These are phyloP conservation scores for Krasilnikovozyma curviuscula DNA, from an alignment of 768 basidiomycete genomes.

Conservation along the genomic window DNA sequence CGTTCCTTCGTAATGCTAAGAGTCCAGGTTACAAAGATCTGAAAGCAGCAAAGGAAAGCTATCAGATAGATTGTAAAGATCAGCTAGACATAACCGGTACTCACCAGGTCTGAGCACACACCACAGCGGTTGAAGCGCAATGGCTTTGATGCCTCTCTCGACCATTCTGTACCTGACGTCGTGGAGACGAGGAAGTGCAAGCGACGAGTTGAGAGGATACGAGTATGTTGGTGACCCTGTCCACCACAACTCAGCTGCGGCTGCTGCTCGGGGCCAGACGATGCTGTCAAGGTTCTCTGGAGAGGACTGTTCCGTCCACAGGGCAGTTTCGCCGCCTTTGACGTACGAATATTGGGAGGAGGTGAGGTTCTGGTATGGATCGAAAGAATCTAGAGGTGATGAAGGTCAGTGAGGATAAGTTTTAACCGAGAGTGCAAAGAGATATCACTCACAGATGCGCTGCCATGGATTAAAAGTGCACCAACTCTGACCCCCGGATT, in stretches of 20 bases:
- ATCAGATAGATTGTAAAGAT: too few species aligned
- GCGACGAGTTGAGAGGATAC: conserved; percentile 14
- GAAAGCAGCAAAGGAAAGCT: too few species aligned
- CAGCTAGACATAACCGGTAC: too few species aligned
- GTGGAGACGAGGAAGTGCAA: conserved; percentile 46
- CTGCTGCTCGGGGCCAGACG: conserved; percentile 53
- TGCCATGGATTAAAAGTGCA: conserved; percentile 70
- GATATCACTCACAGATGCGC: conserved; percentile 30
- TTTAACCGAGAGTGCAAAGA: neutral
- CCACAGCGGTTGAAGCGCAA: conserved; percentile 49
- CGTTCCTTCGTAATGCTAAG: too few species aligned
- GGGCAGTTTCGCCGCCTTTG: conserved; percentile 52
- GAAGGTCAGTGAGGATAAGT: conserved; percentile 24
- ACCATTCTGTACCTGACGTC: conserved; percentile 41
- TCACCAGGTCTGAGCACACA: conserved; percentile 44
- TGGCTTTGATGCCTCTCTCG: conserved; percentile 41
- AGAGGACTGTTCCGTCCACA: conserved; percentile 57
- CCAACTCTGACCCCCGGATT: conserved; percentile 30
- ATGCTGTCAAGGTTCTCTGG: conserved; percentile 48
- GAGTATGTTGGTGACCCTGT: conserved; percentile 29
- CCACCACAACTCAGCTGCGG: conserved; percentile 62
- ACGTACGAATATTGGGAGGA: conserved; percentile 36
- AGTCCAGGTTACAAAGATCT: too few species aligned
- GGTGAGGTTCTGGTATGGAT: conserved; percentile 42
- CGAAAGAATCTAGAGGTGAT: conserved; percentile 37